Conservation (phyloP, 2,329 filamentous ascomycete species). For the Fusarium secorum region DNA sequence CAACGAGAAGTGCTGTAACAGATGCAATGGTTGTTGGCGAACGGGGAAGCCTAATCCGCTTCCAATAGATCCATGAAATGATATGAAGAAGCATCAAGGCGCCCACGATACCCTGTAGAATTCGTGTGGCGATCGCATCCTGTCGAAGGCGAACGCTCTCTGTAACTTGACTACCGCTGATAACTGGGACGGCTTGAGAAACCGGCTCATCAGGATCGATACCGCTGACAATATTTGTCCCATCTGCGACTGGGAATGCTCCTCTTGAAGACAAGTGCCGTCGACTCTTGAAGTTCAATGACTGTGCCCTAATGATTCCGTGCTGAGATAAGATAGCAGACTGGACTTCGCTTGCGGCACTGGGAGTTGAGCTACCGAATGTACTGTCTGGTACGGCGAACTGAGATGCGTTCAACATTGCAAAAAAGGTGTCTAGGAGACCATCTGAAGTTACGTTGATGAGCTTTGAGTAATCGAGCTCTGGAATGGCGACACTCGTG, state of each 20-base stretch:
- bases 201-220: slow-evolving; percentile 33
- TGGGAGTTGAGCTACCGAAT: slow-evolving; percentile 33
- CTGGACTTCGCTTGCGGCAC: slow-evolving; percentile 32
- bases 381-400: slow-evolving; percentile 42
- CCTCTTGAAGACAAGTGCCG: slow-evolving; percentile 30
- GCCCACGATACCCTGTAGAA: slow-evolving; percentile 46
- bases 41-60: slow-evolving; percentile 42
- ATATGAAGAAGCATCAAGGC: slow-evolving; percentile 41
- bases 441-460: slow-evolving; percentile 39
- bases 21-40: slow-evolving; percentile 48
- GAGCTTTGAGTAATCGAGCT: slow-evolving; percentile 44
- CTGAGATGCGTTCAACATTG: slow-evolving; percentile 45
- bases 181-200: slow-evolving; percentile 37
- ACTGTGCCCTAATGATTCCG: slow-evolving; percentile 48
- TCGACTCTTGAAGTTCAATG: slow-evolving; percentile 43
- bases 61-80: slow-evolving; percentile 42
- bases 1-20: slow-evolving; percentile 48
- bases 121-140: slow-evolving; percentile 45
- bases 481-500: slow-evolving; percentile 35
- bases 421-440: slow-evolving; percentile 49
- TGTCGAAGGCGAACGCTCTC: slow-evolving; percentile 38
- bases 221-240: slow-evolving; percentile 35
- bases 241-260: slow-evolving; percentile 30
- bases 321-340: slow-evolving; percentile 49
- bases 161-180: slow-evolving; percentile 25